A percentile compares a stretch with the other conserved stretches of the same genome.
Conservation (phyloP, 495 filamentous ascomycete genomes). For the Delitschia confertaspora region DNA sequence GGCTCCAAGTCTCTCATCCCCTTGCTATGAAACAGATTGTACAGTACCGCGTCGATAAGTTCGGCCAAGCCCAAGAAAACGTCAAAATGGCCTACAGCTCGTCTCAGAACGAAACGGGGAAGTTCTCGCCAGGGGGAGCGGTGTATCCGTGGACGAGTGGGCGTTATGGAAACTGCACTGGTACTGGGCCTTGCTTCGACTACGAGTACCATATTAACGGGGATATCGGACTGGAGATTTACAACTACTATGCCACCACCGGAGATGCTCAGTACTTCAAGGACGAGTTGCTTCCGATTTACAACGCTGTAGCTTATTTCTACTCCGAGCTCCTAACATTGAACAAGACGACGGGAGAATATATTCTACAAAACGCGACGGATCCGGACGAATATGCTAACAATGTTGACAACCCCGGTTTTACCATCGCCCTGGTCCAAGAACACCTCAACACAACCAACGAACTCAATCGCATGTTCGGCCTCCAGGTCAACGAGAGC, state of each 20-base stretch:
- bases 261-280: conserved; percentile 50
- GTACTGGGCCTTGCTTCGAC: conserved; percentile 57
- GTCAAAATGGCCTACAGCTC: conserved; percentile 29
- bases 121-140: conserved; percentile 45
- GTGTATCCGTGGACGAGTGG: conserved; percentile 57
- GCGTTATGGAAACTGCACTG: conserved; percentile 58
- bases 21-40: conserved; percentile 49
- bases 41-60: conserved; percentile 48
- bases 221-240: conserved; percentile 57
- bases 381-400: conserved; percentile 78
- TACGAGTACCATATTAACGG: conserved; percentile 63
- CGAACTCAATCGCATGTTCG: conserved; percentile 48
- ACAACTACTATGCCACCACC: conserved; percentile 53
- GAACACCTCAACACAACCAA: conserved; percentile 50
- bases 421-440: conserved; percentile 60
- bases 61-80: conserved; percentile 43
- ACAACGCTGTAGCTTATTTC: conserved; percentile 49
- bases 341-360: conserved; percentile 44
- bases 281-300: conserved; percentile 48
- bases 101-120: conserved; percentile 42
- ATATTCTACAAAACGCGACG: conserved; percentile 57
- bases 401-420: conserved; percentile 59
- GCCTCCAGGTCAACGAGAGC: conserved; percentile 37
- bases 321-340: conserved; percentile 47
- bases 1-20: conserved; percentile 50